Evolutionary conservation across 495 filamentous ascomycete genomes (phyloP), one percentile per base, ranked within the genome.

Genomic region (Margaritispora aquatica): DNA sequence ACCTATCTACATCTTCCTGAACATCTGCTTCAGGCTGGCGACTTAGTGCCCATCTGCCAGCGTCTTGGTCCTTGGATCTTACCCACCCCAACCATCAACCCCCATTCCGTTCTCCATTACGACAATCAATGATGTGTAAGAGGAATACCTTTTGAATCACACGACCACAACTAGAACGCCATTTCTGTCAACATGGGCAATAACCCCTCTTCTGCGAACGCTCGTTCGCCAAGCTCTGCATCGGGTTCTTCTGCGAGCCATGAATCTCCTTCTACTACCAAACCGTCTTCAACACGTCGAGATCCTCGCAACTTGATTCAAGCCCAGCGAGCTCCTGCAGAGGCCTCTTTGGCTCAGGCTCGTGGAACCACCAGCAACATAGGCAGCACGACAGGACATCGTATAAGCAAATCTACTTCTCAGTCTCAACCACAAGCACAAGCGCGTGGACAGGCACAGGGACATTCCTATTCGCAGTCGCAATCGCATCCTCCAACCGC

Each of bases 301-400:
- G 64, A 63, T 51, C 59, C 34, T 34, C 53, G 59, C 23, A 58
- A 65, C 59, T 19, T 62, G 26, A 61, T 68, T 44, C 68, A 66
- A 51, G 52, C 59, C 27, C 70, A 71, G 63, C 69, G 77, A 63
- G 78, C 77, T 48, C 77, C 79, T 26, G 78, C 78, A 55, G 78
- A 81, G 67, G 71, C 77, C 21, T 81, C 78, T 53, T 68, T 76
- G 61, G 74, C 77, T 51, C 78, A 81, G 66, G 80, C 78, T 53
- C 77, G 78, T 62, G 80, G 78, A 65, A 74, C 76, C 26, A 75
- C 60, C 1, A 66, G 68, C 59, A 44, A 44, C 38, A 44, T 34
- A 34, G 29, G 29, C 29, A 68, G 69, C 56, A 26, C 52, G 22
- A 64, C 71, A 64, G 38, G 38, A n/a, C 74, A 72, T 61, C 75